phyloP scores from a whole-genome alignment of 768 basidiomycete genomes.

The Leccinum truebloodii region DNA sequence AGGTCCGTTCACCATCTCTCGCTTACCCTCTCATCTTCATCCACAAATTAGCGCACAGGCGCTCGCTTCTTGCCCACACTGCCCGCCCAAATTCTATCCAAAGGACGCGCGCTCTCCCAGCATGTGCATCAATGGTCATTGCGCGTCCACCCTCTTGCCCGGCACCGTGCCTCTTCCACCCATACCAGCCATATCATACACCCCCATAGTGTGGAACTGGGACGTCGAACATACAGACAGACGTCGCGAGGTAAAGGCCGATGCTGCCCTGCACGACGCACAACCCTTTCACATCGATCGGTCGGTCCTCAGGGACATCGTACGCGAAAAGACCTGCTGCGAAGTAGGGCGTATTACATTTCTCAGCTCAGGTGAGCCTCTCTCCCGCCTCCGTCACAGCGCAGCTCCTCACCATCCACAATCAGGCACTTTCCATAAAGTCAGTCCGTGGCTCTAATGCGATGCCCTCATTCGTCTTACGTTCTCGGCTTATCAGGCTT shows the following conservation, averaged over 20 bases:
- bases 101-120: neutral
- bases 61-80: neutral
- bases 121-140: constrained; percentile 15
- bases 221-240: constrained; percentile 71
- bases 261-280: constrained; percentile 59
- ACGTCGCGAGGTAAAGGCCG: constrained; percentile 60
- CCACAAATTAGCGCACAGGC: constrained; percentile 1
- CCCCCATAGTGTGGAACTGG: constrained; percentile 65
- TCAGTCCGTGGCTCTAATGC: constrained; percentile 22
- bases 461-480: constrained; percentile 7
- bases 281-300: constrained; percentile 78
- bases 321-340: constrained; percentile 64
- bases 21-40: neutral
- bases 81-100: neutral
- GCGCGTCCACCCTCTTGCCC: constrained; percentile 10
- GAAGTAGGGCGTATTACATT: constrained; percentile 73
- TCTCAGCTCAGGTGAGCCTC: constrained; percentile 64
- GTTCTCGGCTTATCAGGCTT: constrained; percentile 51
- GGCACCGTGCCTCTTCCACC: constrained; percentile 27
- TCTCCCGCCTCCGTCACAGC: constrained; percentile 12
- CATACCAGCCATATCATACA: constrained; percentile 1
- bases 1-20: constrained; percentile 17
- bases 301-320: constrained; percentile 71
- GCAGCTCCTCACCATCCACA: constrained; percentile 3
- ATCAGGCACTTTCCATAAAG: constrained; percentile 85